Base-by-base conservation (phyloP, 208 protist genomes). In the Phytomonas francai region DNA sequence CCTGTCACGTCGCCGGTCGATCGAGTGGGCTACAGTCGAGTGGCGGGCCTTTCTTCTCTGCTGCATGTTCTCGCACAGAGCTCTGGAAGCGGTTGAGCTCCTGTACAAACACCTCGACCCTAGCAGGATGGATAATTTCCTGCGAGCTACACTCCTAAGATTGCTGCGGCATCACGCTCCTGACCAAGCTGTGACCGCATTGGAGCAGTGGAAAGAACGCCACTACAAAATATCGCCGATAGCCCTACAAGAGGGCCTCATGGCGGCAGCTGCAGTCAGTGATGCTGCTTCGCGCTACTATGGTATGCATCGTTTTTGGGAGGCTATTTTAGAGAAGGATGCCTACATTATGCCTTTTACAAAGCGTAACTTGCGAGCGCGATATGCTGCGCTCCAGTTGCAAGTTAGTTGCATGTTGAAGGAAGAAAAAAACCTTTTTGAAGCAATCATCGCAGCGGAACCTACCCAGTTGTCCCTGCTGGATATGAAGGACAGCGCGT, bases 311-410 rank as follows among this genome's bases (percentile, higher is more conserved):
- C 30, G 75, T 36, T 71, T 91, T 39, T 92, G 88, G 87, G 62
- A 54, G 5, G 59, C 78, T n/a, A 42, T 93, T 49, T 32, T 78
- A 29, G 78, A 79, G 32, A 80, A 78, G 62, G 83, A 91, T 66
- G 88, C 81, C 67, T 95, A 95, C 65, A 82, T 93, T 12, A 95
- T 93, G 87, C 90, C 90, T 31, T 86, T 90, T 63, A 95, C 84
- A 0, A 76, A 76, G 28, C 83, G 90, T n/a, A 78, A 85, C 63
- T 77, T 91, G 12, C 73, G 83, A 68, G 59, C 59, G 27, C 74
- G 81, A 3, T 67, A 75, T 31, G 73, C 65, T 4, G 84, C 78
- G 71, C 73, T 89, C 68, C 56, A 19, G 25, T 49, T 56, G 30
- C 42, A 39, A 14, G n/a, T 60, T 29, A 19, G 30, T 33, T 3